A percentile compares a stretch with the other conserved stretches of the same genome.
Conservation (phyloP, 1,139 yeast species). For the Debaryomycetaceae sp. region DNA sequence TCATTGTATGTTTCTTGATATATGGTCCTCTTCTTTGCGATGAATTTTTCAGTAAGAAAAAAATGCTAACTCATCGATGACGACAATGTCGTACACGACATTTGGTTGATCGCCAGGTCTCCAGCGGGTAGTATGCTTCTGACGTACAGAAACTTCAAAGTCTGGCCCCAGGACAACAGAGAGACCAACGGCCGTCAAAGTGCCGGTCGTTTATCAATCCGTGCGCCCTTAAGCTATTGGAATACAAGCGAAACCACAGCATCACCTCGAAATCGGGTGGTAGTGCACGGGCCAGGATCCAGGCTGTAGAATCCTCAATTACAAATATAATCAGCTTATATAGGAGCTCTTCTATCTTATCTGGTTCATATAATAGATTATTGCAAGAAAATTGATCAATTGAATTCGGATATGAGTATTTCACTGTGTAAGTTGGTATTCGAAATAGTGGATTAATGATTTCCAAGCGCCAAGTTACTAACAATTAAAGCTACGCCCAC, state of each 20-base stretch:
- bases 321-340: background rate
- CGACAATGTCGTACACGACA: constrained; percentile 1
- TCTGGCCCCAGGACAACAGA: too few species aligned
- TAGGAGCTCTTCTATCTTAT: background rate
- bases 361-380: background rate
- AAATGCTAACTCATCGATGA: constrained; percentile 12
- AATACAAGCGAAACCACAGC: background rate
- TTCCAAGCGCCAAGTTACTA: constrained; percentile 3
- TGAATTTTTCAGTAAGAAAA: constrained; percentile 4
- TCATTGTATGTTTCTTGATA: constrained; percentile 27
- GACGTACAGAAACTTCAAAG: too few species aligned
- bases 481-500: constrained; percentile 24
- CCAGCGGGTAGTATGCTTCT: too few species aligned
- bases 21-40: background rate
- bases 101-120: background rate
- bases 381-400: background rate
- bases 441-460: background rate
- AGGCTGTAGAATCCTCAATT: background rate
- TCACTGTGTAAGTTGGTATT: constrained; percentile 23
- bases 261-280: background rate
- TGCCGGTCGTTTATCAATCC: too few species aligned
- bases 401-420: constrained; percentile 16
- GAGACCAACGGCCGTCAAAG: too few species aligned
- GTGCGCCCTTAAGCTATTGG: too few species aligned
- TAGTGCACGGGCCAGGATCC: background rate